Evolutionary conservation across 148 eudicot genomes (phyloP).

Genomic region (Talinum fruticosum): DNA sequence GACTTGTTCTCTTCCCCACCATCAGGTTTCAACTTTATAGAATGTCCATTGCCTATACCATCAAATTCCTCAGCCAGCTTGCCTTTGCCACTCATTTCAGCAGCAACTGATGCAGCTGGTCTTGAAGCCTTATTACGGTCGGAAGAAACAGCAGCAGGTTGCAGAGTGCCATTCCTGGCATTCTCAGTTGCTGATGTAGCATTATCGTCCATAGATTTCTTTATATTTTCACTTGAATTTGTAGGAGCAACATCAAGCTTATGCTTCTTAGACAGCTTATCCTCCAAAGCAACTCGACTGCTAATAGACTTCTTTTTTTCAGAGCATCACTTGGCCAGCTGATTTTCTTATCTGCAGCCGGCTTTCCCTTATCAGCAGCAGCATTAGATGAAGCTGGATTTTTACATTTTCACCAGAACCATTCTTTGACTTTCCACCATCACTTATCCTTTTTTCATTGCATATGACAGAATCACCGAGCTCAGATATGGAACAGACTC

Average conservation of each 20-base stretch:
- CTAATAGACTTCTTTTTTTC: neutral
- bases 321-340: neutral
- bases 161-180: neutral
- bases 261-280: constrained; percentile 1
- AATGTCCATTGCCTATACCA: constrained; percentile 6
- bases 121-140: constrained; percentile 8
- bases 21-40: neutral
- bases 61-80: neutral
- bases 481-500: neutral
- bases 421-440: neutral
- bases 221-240: neutral
- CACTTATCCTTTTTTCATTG: neutral
- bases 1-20: neutral
- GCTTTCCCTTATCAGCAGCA: neutral
- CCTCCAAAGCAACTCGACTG: neutral
- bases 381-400: neutral
- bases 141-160: constrained; percentile 15
- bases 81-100: neutral
- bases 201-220: neutral
- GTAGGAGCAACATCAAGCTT: constrained; percentile 2
- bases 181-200: neutral
- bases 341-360: neutral
- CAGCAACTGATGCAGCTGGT: neutral
- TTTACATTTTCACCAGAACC: constrained; percentile 20
- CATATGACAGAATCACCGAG: neutral